These are phyloP conservation scores for Pleurotus djamor DNA, from an alignment of 768 basidiomycete genomes.

Conservation along the genomic window DNA sequence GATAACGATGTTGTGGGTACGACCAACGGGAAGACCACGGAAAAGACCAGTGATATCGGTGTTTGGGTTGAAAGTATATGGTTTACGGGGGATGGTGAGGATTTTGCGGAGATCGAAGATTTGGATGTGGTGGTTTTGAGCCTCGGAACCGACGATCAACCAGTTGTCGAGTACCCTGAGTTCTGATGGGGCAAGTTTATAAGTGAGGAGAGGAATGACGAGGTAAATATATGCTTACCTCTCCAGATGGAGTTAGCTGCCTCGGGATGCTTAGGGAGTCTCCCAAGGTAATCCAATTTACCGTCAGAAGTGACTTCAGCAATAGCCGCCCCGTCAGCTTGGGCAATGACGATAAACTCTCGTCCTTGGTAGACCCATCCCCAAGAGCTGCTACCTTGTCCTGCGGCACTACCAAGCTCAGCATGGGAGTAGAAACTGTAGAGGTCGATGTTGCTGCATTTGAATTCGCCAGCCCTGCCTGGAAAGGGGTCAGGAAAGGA, in stretches of 20 bases:
- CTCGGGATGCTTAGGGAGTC: conserved; percentile 17
- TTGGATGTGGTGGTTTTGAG: conserved; percentile 21
- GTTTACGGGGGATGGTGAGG: conserved; percentile 12
- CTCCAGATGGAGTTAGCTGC: conserved; percentile 14
- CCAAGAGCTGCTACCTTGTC: conserved; percentile 13
- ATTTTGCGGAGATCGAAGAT: conserved; percentile 24
- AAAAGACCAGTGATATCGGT: conserved; percentile 13
- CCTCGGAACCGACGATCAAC: conserved; percentile 22
- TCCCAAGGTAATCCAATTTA: conserved; percentile 12
- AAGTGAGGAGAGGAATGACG: background rate
- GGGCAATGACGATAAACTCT: conserved; percentile 14
- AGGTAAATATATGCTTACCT: background rate
- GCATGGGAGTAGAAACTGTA: conserved; percentile 14
- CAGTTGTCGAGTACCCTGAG: conserved; percentile 20
- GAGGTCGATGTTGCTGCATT: conserved; percentile 17
- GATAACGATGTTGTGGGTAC: conserved; percentile 25
- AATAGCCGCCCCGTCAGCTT: conserved; percentile 15
- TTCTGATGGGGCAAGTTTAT: conserved; percentile 9
- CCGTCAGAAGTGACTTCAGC: conserved; percentile 10
- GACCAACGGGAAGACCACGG: conserved; percentile 21
- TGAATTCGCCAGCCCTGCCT: background rate
- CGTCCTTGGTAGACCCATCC: conserved; percentile 15
- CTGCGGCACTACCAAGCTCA: conserved; percentile 12
- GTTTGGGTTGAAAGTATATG: conserved; percentile 15
- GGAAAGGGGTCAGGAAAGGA: background rate